Conservation (phyloP, 306 rosid species). For the Casuarina cunninghamiana region DNA sequence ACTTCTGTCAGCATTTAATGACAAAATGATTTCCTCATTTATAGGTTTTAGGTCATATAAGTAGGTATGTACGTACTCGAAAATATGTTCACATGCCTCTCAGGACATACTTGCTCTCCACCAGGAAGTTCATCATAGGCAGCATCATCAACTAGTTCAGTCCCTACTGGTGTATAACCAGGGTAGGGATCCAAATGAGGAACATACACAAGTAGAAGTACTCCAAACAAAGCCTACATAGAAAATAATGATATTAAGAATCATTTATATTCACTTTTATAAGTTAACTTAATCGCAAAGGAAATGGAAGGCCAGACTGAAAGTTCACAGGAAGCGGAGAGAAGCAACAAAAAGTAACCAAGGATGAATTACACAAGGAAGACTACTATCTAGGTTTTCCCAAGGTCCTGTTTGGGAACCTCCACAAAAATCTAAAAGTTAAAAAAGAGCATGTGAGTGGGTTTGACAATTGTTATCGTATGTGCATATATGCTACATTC, state of each 20-base stretch:
- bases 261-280: background rate
- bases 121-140: constrained; percentile 86
- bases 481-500: background rate
- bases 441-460: background rate
- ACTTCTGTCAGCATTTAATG: constrained; percentile 12
- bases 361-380: background rate
- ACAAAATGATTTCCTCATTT: background rate
- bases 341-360: background rate
- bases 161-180: constrained; percentile 62
- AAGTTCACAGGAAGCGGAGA: background rate
- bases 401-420: background rate
- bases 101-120: constrained; percentile 84
- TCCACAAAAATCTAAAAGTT: background rate
- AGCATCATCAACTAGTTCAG: constrained; percentile 58
- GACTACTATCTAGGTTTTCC: background rate
- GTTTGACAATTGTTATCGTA: background rate
- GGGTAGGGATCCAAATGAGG: constrained; percentile 91
- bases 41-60: constrained; percentile 17
- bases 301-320: background rate
- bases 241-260: constrained; percentile 20
- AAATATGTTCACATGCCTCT: constrained; percentile 56
- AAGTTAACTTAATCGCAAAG: background rate
- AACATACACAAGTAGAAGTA: constrained; percentile 64
- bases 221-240: constrained; percentile 79
- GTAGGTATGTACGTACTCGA: constrained; percentile 62